Base-by-base conservation (phyloP, 106 monocot genomes). In the Dendrobium huoshanense region DNA sequence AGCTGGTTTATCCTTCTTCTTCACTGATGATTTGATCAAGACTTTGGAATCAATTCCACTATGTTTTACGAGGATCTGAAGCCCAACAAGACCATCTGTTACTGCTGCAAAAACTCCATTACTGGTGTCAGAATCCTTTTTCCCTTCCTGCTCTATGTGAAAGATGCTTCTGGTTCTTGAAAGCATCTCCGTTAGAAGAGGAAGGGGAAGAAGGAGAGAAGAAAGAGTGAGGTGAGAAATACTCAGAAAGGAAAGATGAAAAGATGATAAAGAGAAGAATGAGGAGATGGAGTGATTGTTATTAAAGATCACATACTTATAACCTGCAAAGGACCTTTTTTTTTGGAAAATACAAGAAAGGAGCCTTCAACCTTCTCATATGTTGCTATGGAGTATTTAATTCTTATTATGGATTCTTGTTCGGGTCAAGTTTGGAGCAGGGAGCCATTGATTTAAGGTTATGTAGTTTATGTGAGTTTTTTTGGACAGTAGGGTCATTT, bases 161-260 rank as follows among this genome's bases (percentile, higher is more conserved):
- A 84, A 84, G 75, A 84, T 80, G 80, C 84, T 84, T 41, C 47
- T 75, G 1, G 15, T 44, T 76, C 76, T 84, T 44, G 84, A 75
- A 67, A 76, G 61, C 84, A 84, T 84, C 5, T 65, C 41, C 0
- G 25, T 19, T 20, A 43, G 11, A 25, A 42, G 13, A 22, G 31
- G 17, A 9, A 22, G 58, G 13, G 40, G 42, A 15, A 15, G 13
- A 13, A 51, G 4, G 41, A 18, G 55, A 13, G 61, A 29, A 59
- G 61, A 29, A 59, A 41, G 18, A 51, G 51, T 13, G 51, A 51
- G 51, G 13, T 51, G 13, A 15, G 51, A 51, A 13, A 15, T 13
- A 51, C 2, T 4, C 11, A 24, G 2, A 13, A 51, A 13, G 51
- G 51, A 51, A 51, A 15, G 10, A 22, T 65, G 24, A 65, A 7